A percentile compares a stretch with the other conserved stretches of the same genome.
These are phyloP conservation scores for Thalia dealbata DNA, from an alignment of 176 grass and related monocot species.

Conservation along the genomic window DNA sequence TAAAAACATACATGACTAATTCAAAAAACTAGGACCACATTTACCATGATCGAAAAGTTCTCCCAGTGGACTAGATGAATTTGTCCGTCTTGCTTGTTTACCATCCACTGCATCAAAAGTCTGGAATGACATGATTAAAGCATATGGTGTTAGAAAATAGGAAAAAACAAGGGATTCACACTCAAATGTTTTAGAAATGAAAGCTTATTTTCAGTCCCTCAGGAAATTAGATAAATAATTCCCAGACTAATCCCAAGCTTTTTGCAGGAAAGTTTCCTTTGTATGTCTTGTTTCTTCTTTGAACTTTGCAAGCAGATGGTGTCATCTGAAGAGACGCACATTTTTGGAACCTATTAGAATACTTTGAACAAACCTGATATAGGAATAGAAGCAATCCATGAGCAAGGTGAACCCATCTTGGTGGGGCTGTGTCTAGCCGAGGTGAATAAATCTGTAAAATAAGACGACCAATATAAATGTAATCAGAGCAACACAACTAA, in stretches of 20 bases:
- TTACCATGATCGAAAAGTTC: conserved; percentile 99
- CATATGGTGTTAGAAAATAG: neutral
- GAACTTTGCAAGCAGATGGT: neutral
- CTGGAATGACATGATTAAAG: conserved; percentile 28
- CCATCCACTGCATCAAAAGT: conserved; percentile 99
- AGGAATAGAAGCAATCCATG: conserved; percentile 97
- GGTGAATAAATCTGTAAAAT: conserved; percentile 73
- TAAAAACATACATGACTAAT: neutral
- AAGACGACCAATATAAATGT: neutral
- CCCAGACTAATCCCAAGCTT: neutral
- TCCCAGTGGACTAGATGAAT: conserved; percentile 97
- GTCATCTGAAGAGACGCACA: neutral
- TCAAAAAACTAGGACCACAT: neutral
- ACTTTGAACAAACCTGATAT: conserved; percentile 78
- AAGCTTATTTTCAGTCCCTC: neutral
- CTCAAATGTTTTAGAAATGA: neutral
- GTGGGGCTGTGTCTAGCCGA: conserved; percentile 74
- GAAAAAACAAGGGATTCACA: neutral
- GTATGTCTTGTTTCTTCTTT: neutral
- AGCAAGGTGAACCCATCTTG: conserved; percentile 96
- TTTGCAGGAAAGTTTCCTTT: neutral
- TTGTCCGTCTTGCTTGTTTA: conserved; percentile 97
- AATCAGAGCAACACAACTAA: neutral
- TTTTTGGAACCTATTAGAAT: conserved; percentile 11
- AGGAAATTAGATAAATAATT: neutral